phyloP scores from a whole-genome alignment of 2,329 filamentous ascomycete genomes.

The Penicillium italicum region DNA sequence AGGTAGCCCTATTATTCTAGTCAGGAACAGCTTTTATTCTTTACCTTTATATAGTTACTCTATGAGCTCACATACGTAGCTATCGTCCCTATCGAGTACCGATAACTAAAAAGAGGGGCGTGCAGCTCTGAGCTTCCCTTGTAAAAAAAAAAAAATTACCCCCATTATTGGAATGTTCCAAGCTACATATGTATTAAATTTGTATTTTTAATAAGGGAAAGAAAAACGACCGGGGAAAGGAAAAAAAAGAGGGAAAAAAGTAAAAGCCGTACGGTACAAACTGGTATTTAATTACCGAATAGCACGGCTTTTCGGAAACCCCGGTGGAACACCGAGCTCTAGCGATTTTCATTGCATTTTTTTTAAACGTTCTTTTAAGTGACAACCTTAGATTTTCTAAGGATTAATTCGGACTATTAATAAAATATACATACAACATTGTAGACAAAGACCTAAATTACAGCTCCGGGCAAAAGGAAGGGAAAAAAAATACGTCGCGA shows the following conservation, averaged over 20 bases:
- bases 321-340: slow-evolving; percentile 18
- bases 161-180: slow-evolving; percentile 6
- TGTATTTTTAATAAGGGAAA: neutral
- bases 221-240: neutral
- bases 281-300: slow-evolving; percentile 6
- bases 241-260: neutral
- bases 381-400: neutral
- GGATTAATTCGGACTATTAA: neutral
- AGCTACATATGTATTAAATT: neutral
- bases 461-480: neutral
- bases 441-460: neutral
- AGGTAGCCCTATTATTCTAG: neutral
- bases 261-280: neutral
- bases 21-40: neutral
- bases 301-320: slow-evolving; percentile 14
- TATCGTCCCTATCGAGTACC: slow-evolving; percentile 10
- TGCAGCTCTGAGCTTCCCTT: slow-evolving; percentile 4
- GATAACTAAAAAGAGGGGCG: slow-evolving; percentile 9
- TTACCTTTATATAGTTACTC: neutral
- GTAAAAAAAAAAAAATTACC: neutral
- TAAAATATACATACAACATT: no score
- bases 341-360: neutral
- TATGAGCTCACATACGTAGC: neutral
- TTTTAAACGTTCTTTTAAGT: neutral
- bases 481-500: slow-evolving; percentile 7